phyloP scores from a whole-genome alignment of 345 rosid genomes.

The Rhodamnia rubescens region DNA sequence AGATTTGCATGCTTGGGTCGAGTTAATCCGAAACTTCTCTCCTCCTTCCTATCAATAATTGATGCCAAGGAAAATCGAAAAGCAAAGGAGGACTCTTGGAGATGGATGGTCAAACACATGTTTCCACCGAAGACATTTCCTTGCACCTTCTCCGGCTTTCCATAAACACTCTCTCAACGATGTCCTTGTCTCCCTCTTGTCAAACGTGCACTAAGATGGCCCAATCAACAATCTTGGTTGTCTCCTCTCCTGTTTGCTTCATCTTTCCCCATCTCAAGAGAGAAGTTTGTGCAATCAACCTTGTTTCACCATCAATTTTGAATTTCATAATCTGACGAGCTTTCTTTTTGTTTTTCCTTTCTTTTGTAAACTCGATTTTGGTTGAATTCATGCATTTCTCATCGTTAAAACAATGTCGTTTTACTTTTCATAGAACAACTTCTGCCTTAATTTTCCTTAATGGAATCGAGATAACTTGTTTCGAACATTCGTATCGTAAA shows the following conservation, averaged over 20 bases:
- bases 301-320: neutral
- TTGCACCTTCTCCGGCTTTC: neutral
- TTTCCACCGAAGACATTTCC: neutral
- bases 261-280: neutral
- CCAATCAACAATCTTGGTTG: neutral
- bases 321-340: neutral
- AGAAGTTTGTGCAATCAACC: neutral
- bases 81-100: neutral
- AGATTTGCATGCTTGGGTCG: neutral
- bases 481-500: no score
- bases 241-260: neutral
- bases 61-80: neutral
- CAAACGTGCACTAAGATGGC: neutral
- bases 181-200: neutral
- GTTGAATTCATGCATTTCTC: no score
- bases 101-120: neutral
- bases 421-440: neutral
- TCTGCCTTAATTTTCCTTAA: neutral
- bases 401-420: neutral
- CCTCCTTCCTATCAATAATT: neutral
- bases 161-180: neutral
- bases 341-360: neutral
- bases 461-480: neutral
- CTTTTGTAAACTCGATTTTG: neutral
- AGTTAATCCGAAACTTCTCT: neutral